Base-by-base conservation (phyloP, 495 filamentous ascomycete genomes). In the Aspergillus heteromorphus region DNA sequence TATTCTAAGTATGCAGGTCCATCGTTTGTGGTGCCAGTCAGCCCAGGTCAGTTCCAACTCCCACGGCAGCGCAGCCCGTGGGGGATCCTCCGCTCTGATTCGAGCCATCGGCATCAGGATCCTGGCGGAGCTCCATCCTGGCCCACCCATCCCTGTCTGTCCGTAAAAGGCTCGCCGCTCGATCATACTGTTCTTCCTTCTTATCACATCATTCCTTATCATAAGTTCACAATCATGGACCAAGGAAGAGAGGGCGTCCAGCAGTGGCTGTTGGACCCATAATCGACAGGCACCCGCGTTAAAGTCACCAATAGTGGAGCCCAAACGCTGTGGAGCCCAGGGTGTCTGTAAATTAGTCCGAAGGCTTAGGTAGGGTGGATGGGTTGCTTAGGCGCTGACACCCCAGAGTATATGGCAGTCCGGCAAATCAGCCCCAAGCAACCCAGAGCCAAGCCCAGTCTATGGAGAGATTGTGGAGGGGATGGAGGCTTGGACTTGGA, bases 211-310 rank as follows among this genome's bases (percentile, higher is more conserved):
- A 47, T 47, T 16, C 16, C 43, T 47, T 23, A 27, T 47, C 43
- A 23, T 47, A 27, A 47, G 43, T 47, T 27, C 14, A 47, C 43
- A 17, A 47, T 47, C n/a, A 9, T 19, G 43, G n/a, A 27, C 27
- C 13, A 17, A 29, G 43, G 21, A 29, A 18, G 10, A n/a, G 13
- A 38, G 5, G 5, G 3, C 5, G 34, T 38, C 34, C 34, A 38
- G n/a, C 34, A 38, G 13, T 38, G 34, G 34, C 34, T 38, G 34
- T 13, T 38, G 10, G 34, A 14, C 34, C 23, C 21, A 17, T 47
- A 47, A 47, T 47, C 43, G 43, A 47, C 43, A 47, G 43, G 43
- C 43, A 47, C 43, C 43, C 43, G 43, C 23, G 43, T 47, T 47
- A 47, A 47, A 14, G 43, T n/a, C 21, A 47, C 20, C 21, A 47